Evolutionary conservation across 2,329 filamentous ascomycete species (phyloP).

Genomic region (Pseudogymnoascus sp.): DNA sequence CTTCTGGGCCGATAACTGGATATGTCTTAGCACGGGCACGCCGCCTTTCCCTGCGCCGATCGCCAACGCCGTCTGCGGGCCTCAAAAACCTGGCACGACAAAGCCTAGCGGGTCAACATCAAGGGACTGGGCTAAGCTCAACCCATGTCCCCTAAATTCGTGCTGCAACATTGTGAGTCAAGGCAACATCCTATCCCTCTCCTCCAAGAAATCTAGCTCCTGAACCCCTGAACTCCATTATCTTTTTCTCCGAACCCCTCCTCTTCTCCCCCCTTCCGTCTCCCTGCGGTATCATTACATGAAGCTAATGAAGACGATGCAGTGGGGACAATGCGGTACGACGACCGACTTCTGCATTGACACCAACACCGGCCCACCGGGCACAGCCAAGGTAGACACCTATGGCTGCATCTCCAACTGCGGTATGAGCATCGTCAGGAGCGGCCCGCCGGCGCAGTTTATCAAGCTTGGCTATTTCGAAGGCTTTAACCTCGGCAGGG

Average conservation of each 20-base stretch:
- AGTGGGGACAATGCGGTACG: slow-evolving; percentile 33
- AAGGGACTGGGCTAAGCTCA: background rate
- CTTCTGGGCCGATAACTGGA: background rate
- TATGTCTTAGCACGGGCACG: background rate
- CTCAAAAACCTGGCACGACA: background rate
- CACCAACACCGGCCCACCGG: slow-evolving; percentile 23
- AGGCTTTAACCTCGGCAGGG: slow-evolving; percentile 25
- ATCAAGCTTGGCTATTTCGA: slow-evolving; percentile 30
- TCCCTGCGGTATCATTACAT: background rate
- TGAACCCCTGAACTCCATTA: too few relatives aligned
- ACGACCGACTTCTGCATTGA: slow-evolving; percentile 30
- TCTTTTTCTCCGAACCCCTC: too few relatives aligned
- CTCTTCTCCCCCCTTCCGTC: too few relatives aligned
- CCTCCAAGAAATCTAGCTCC: too few relatives aligned
- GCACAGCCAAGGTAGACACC: slow-evolving; percentile 27
- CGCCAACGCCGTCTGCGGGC: background rate
- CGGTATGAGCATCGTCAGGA: slow-evolving; percentile 28
- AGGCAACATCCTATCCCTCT: too few relatives aligned
- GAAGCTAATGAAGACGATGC: background rate
- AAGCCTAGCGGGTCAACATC: background rate
- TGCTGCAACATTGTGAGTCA: background rate
- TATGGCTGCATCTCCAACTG: slow-evolving; percentile 36
- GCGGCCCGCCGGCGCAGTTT: slow-evolving; percentile 18
- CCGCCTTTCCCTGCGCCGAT: background rate
- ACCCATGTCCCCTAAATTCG: background rate